Conservation (phyloP, 2,329 filamentous ascomycete species). For the Trichoderma citrinoviride region DNA sequence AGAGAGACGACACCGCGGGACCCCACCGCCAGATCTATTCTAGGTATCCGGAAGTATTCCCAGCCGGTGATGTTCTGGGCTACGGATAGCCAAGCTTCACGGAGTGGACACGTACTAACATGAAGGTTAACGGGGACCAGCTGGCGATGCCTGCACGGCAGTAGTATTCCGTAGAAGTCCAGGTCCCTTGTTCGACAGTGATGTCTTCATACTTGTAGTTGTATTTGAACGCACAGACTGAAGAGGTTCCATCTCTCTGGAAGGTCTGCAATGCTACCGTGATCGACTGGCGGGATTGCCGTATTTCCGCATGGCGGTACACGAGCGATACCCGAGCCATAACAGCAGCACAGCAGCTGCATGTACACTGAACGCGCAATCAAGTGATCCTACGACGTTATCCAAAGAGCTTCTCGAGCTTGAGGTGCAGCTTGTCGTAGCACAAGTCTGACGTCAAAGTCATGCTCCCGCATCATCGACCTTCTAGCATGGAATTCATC, state of each 20-base stretch:
- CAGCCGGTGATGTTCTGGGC: neutral
- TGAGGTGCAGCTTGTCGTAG: neutral
- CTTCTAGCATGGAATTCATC: neutral
- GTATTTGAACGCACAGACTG: too few relatives aligned
- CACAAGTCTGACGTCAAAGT: constrained; percentile 3
- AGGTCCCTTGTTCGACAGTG: too few relatives aligned
- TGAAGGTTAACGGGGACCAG: too few relatives aligned
- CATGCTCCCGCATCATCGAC: constrained; percentile 5
- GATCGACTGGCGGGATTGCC: neutral
- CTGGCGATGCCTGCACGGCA: too few relatives aligned
- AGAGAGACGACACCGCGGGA: neutral
- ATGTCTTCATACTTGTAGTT: too few relatives aligned
- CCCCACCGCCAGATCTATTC: constrained; percentile 21
- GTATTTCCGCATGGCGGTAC: constrained; percentile 7
- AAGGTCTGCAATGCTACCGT: too few relatives aligned
- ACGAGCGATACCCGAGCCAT: neutral
- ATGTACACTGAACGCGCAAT: neutral
- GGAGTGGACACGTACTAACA: too few relatives aligned
- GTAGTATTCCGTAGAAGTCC: too few relatives aligned
- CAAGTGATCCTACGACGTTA: neutral
- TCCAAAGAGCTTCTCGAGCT: neutral
- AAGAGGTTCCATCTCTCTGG: too few relatives aligned
- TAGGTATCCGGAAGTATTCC: constrained; percentile 21
- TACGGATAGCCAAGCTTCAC: neutral
- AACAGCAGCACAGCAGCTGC: constrained; percentile 2